A percentile compares a stretch with the other conserved stretches of the same genome.
phyloP scores from a whole-genome alignment of 805 yeast genomes.

The Middelhovenomyces tepae region DNA sequence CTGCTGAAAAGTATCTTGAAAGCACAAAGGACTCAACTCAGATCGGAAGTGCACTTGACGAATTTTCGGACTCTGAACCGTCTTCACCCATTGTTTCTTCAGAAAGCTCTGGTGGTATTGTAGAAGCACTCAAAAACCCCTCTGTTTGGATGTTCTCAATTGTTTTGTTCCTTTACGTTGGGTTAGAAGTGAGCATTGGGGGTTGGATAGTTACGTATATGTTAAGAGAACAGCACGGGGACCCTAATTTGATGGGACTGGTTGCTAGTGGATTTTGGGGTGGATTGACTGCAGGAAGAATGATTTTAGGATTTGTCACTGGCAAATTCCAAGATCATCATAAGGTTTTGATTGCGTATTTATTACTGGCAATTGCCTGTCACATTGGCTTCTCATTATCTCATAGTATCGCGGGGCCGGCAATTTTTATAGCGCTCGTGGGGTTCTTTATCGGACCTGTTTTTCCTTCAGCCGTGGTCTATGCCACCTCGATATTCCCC shows the following conservation, averaged over 20 bases:
- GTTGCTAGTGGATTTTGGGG: constrained; percentile 66
- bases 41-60: too few relatives aligned
- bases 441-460: constrained; percentile 63
- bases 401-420: constrained; percentile 36
- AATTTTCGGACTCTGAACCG: too few relatives aligned
- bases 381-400: constrained; percentile 42
- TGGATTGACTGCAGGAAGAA: constrained; percentile 59
- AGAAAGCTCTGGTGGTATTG: constrained; percentile 1
- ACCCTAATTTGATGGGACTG: constrained; percentile 43
- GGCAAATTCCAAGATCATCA: constrained; percentile 19
- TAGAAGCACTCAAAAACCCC: constrained; percentile 7
- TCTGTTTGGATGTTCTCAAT: constrained; percentile 38
- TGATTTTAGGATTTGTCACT: constrained; percentile 37
- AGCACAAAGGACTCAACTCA: constrained; percentile 1
- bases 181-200: constrained; percentile 60
- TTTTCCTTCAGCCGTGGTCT: constrained; percentile 64
- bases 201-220: constrained; percentile 65
- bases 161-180: constrained; percentile 54
- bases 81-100: too few relatives aligned
- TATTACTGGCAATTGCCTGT: constrained; percentile 29
- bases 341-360: constrained; percentile 19
- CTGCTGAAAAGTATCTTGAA: constrained; percentile 10
- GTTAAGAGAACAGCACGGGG: constrained; percentile 44
- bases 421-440: constrained; percentile 38
- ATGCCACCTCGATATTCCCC: constrained; percentile 57